Evolutionary conservation across 1,284 basidiomycete genomes (phyloP).

Genomic region (Pisolithus thermaeus): DNA sequence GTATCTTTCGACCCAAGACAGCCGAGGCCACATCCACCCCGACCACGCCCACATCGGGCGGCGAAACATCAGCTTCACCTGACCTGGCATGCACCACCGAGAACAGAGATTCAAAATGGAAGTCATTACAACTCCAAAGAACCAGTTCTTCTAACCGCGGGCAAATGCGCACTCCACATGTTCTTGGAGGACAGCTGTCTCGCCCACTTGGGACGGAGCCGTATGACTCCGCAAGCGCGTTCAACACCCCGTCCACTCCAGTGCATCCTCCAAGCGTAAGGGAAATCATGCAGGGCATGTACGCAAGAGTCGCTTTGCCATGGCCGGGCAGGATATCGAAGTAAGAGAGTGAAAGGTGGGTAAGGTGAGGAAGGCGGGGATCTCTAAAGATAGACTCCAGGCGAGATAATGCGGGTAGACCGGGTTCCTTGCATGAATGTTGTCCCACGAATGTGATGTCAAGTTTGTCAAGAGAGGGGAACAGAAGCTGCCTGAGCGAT

Average conservation of each 20-base stretch:
- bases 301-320: conserved; percentile 30
- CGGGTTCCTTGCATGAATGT: conserved; percentile 16
- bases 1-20: conserved; percentile 27
- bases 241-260: conserved; percentile 21
- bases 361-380: conserved; percentile 33
- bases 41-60: conserved; percentile 8
- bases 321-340: conserved; percentile 27
- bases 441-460: conserved; percentile 34
- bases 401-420: conserved; percentile 25
- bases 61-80: conserved; percentile 13
- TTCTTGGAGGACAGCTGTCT: conserved; percentile 7
- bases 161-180: conserved; percentile 36
- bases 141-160: conserved; percentile 43
- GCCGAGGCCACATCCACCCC: conserved; percentile 26
- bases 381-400: conserved; percentile 38
- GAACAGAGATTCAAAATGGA: conserved; percentile 32
- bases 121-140: conserved; percentile 44
- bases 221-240: conserved; percentile 27
- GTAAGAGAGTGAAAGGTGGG: conserved; percentile 31
- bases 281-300: conserved; percentile 33
- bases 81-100: conserved; percentile 36
- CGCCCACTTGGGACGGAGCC: conserved; percentile 9
- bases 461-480: conserved; percentile 39
- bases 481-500: conserved; percentile 36
- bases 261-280: conserved; percentile 32